phyloP scores from a whole-genome alignment of 768 basidiomycete species.

The Lactifluus subvellereus region DNA sequence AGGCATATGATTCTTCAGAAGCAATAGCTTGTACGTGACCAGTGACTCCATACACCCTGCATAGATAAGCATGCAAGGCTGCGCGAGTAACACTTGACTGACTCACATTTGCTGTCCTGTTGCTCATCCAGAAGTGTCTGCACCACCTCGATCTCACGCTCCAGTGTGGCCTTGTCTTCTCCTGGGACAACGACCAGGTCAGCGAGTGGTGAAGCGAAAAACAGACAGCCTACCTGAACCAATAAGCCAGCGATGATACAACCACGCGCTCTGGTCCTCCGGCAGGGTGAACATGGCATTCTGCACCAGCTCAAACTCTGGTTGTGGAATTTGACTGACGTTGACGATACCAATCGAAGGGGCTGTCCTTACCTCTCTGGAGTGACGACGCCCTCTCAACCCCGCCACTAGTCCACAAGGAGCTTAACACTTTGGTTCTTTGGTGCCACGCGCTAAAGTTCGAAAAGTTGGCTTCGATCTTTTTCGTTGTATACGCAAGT shows the following conservation, averaged over 20 bases:
- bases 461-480: conserved; percentile 91
- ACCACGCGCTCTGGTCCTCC: conserved; percentile 94
- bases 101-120: conserved; percentile 87
- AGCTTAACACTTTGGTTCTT: conserved; percentile 71
- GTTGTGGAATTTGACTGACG: not conserved
- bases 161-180: conserved; percentile 49
- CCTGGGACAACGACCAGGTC: conserved; percentile 37
- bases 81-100: not conserved
- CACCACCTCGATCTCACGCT: conserved; percentile 72
- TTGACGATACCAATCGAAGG: not conserved
- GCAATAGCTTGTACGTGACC: conserved; percentile 72
- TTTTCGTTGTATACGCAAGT: conserved; percentile 76
- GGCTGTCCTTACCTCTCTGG: conserved; percentile 53
- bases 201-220: not conserved
- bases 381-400: conserved; percentile 49
- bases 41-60: conserved; percentile 94
- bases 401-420: conserved; percentile 57
- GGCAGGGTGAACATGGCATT: conserved; percentile 98
- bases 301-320: conserved; percentile 89
- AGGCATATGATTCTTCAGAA: conserved; percentile 45
- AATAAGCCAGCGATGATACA: conserved; percentile 97
- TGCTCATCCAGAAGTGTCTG: conserved; percentile 82
- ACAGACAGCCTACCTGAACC: conserved; percentile 51
- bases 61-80: not conserved
- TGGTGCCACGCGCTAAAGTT: conserved; percentile 99